Base-by-base conservation (phyloP, 768 basidiomycete species). In the Sporobolomyces phaffii region DNA sequence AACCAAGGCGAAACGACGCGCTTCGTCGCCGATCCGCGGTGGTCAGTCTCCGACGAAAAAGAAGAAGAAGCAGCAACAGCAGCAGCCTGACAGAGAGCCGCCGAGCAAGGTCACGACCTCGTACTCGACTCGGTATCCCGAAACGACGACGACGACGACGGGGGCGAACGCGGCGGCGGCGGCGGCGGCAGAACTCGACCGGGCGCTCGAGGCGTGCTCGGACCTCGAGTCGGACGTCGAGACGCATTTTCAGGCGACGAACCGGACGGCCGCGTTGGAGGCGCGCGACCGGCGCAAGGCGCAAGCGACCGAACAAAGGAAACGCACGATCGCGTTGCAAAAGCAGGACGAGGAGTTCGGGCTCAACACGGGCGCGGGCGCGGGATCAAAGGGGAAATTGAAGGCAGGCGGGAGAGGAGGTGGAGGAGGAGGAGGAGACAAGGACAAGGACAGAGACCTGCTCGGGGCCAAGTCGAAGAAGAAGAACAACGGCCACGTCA, bases 401-500 rank as follows among this genome's bases (percentile, higher is more conserved):
- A n/a, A n/a, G n/a, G n/a, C n/a, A n/a, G n/a, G n/a, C n/a, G n/a
- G n/a, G n/a, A n/a, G n/a, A n/a, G n/a, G 51, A 52, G 14, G 29
- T 15, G 34, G 31, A 34, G 28, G 22, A 54, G 9, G 34, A 24
- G 24, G 28, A 40, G 34, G 22, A 36, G 14, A 31, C 50, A 9
- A 51, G 33, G 33, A 10, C 13, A 81, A 31, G 79, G 34, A 49
- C 26, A 47, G 38, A 49, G 45, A 50, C 38, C n/a, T n/a, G n/a
- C n/a, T n/a, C 3, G 52, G 34, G 14, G 44, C 10, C 44, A 24
- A 45, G 15, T 45, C 11, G 44, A 54, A 54, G 36, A 22, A 20
- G 13, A 29, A 43, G 38, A 40, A 56, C 24, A 56, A 28, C 17
- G 26, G 43, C 24, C 9, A 3, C n/a, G 22, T 40, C 5, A 54